Conservation (phyloP, 1,284 basidiomycete species). For the Pascua guehoae region DNA sequence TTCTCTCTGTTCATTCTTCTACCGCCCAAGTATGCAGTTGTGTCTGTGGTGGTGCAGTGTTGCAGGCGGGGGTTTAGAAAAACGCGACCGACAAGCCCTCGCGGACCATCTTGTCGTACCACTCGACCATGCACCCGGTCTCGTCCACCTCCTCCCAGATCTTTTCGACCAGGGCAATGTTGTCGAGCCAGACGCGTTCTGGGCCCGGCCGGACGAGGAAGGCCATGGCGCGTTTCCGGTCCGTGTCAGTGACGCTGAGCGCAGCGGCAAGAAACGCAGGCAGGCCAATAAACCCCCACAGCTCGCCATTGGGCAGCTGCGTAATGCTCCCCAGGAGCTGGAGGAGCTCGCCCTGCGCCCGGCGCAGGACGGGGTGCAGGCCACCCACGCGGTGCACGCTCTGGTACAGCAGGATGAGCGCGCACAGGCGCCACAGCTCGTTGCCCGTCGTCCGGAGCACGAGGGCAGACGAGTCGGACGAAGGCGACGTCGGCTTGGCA, state of each 20-base stretch:
- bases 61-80: constrained; percentile 16
- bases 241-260: constrained; percentile 18
- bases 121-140: constrained; percentile 26
- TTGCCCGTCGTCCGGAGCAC: constrained; percentile 29
- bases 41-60: too few relatives aligned
- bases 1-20: too few relatives aligned
- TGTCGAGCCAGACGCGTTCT: constrained; percentile 33
- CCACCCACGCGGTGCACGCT: constrained; percentile 27
- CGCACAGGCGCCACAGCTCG: constrained; percentile 25
- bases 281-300: constrained; percentile 27
- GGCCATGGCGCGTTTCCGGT: constrained; percentile 23
- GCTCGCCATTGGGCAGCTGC: constrained; percentile 27
- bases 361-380: constrained; percentile 27
- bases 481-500: too few relatives aligned
- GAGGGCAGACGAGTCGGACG: constrained; percentile 17
- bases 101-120: constrained; percentile 31
- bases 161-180: constrained; percentile 30
- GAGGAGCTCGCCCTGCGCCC: constrained; percentile 22
- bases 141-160: constrained; percentile 33
- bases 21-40: not conserved
- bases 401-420: constrained; percentile 27
- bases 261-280: constrained; percentile 30
- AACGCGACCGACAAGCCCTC: constrained; percentile 31
- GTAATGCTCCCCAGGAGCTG: constrained; percentile 21
- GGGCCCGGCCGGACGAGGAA: constrained; percentile 25